Base-by-base conservation (phyloP, 495 filamentous ascomycete species). In the Penicillium tannophilum region DNA sequence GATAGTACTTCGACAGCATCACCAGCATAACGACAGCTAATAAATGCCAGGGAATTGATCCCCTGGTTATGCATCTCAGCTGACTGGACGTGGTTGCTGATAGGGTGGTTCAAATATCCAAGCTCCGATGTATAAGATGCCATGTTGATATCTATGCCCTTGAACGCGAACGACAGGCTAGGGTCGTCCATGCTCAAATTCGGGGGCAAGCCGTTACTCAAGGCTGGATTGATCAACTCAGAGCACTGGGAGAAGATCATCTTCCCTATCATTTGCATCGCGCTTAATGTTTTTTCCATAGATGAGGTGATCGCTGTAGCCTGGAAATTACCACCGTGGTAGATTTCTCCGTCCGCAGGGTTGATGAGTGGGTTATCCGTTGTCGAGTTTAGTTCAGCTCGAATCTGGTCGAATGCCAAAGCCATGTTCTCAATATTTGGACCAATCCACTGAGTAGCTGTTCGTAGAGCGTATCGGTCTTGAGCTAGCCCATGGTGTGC, bases 281-380 rank as follows among this genome's bases (percentile, higher is more conserved):
- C 76, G 0, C 64, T 35, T 16, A 79, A 71, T 0, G 80, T 79
- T 63, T 87, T 88, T 54, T 87, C 86, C 81, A 86, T 87, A 5
- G 86, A 82, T 3, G 84, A 82, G 0, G 86, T 86, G 24, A 88
- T 59, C 7, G 76, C 66, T 4, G 66, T 63, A 0, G 86, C 86
- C 61, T 89, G 86, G 66, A 89, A 89, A 64, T 89, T 89, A 26
- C 82, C 81, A 26, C 85, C 86, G 36, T 81, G 76, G 60, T 83
- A 74, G 17, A 86, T 71, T 5, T 41, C 16, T 0, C 60, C 57
- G 33, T 36, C 12, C 4, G 33, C 10, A 2, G 33, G 33, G 33
- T 36, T 14, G 10, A 14, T 36, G 33, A 36, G 33, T 12, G 33
- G 33, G 4, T 36, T 36, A 14, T 36, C 33, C 10, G 33, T 36